These are phyloP conservation scores for Penicillium salamii DNA, from an alignment of 495 filamentous ascomycete genomes.

Conservation along the genomic window DNA sequence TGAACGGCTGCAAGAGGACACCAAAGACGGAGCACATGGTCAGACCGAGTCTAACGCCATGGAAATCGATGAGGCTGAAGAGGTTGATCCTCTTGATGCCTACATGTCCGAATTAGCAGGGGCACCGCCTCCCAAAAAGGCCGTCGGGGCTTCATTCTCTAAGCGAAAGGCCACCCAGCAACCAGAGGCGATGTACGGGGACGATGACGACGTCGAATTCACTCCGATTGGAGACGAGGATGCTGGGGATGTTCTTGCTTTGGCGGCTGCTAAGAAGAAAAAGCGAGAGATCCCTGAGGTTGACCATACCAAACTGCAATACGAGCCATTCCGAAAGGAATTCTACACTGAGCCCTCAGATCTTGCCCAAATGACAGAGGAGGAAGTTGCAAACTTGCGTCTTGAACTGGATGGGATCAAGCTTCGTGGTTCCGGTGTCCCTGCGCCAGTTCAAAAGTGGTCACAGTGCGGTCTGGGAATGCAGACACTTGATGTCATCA, in stretches of 20 bases:
- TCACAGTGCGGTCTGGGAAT: slow-evolving; percentile 88
- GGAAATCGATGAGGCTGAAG: slow-evolving; percentile 59
- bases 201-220: slow-evolving; percentile 75
- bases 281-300: slow-evolving; percentile 91
- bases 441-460: slow-evolving; percentile 94
- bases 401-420: slow-evolving; percentile 94
- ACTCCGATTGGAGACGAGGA: slow-evolving; percentile 67
- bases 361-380: slow-evolving; percentile 78
- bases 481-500: slow-evolving; percentile 85
- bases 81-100: slow-evolving; percentile 89
- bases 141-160: slow-evolving; percentile 38
- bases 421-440: slow-evolving; percentile 78
- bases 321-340: slow-evolving; percentile 83
- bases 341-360: slow-evolving; percentile 93
- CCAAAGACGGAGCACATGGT: slow-evolving; percentile 46
- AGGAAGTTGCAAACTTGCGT: slow-evolving; percentile 76
- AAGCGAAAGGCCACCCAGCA: slow-evolving; percentile 51
- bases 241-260: slow-evolving; percentile 80
- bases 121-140: slow-evolving; percentile 41
- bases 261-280: slow-evolving; percentile 81
- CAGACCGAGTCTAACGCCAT: slow-evolving; percentile 23
- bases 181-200: slow-evolving; percentile 81
- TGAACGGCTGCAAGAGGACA: slow-evolving; percentile 59
- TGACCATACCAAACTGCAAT: slow-evolving; percentile 79
- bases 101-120: slow-evolving; percentile 86